Evolutionary conservation across 2,329 filamentous ascomycete genomes (phyloP).

Genomic region (Macrophomina phaseolina): DNA sequence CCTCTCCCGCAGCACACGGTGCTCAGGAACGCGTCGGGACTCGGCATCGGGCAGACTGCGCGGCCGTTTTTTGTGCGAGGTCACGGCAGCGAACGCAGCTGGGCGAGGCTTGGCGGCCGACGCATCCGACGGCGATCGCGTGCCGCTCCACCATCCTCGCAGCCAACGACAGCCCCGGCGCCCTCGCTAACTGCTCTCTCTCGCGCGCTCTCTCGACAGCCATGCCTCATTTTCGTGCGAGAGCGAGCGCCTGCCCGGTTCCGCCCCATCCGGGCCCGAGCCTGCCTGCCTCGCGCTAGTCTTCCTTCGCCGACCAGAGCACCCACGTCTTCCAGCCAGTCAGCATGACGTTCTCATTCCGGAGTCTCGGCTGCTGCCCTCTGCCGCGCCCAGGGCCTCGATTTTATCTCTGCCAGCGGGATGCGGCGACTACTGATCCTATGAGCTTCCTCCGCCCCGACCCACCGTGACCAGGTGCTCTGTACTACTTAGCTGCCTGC

Average conservation of each 20-base stretch:
- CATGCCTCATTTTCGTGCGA: neutral
- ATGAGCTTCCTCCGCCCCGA: neutral
- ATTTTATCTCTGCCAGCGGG: neutral
- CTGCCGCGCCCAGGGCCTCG: neutral
- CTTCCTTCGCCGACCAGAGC: neutral
- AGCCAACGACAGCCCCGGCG: neutral
- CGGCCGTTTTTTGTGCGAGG: constrained; percentile 13
- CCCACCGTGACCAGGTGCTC: neutral
- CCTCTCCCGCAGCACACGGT: neutral
- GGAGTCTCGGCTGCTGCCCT: constrained; percentile 1
- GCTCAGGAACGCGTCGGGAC: neutral
- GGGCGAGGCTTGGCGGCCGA: constrained; percentile 8
- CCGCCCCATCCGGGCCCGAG: constrained; percentile 11
- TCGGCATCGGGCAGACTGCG: neutral
- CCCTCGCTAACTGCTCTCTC: neutral
- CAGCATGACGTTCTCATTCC: constrained; percentile 9
- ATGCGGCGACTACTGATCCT: neutral
- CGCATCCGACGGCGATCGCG: constrained; percentile 22
- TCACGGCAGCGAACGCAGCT: neutral
- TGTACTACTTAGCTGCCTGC: constrained; percentile 7
- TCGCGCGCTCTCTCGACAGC: neutral
- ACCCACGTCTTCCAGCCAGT: neutral
- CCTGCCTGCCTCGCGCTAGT: neutral
- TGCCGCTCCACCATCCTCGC: neutral
- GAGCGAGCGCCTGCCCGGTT: neutral